These are phyloP conservation scores for Isochrysis galbana DNA, from an alignment of 78 protist species.

Conservation along the genomic window DNA sequence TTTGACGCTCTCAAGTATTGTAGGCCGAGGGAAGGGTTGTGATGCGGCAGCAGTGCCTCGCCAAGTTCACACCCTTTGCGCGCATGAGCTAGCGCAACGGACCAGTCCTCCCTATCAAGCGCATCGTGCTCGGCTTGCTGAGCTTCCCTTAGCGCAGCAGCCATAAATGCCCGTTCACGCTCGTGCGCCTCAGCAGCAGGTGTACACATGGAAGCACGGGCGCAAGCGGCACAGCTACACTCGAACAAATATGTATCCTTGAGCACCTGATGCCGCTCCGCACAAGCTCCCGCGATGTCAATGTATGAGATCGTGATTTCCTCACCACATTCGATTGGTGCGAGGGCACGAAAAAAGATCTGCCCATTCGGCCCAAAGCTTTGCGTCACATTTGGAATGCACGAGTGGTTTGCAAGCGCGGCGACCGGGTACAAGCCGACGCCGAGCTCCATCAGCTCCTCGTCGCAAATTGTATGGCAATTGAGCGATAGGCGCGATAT, in stretches of 20 bases:
- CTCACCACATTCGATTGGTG: background rate
- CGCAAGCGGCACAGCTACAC: background rate
- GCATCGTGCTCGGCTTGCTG: background rate
- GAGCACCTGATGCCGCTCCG: background rate
- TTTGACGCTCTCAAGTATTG: background rate
- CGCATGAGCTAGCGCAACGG: background rate
- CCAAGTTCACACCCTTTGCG: background rate
- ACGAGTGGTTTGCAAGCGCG: background rate
- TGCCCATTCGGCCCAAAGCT: background rate
- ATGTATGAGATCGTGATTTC: background rate
- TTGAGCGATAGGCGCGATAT: background rate
- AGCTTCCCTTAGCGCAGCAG: background rate
- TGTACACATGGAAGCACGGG: background rate
- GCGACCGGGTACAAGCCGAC: background rate
- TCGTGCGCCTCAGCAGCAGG: background rate
- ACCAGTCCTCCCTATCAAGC: background rate
- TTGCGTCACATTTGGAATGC: background rate
- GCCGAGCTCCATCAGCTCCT: background rate
- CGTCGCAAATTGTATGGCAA: background rate
- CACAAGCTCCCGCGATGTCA: background rate
- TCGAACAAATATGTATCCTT: background rate
- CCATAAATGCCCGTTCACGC: background rate
- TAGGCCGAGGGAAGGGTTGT: background rate
- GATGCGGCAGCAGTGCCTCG: background rate
- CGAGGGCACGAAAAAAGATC: background rate